Evolutionary conservation across 2,329 filamentous ascomycete species (phyloP), one percentile per base, ranked within the genome.

Genomic region (Epichloe sp.): DNA sequence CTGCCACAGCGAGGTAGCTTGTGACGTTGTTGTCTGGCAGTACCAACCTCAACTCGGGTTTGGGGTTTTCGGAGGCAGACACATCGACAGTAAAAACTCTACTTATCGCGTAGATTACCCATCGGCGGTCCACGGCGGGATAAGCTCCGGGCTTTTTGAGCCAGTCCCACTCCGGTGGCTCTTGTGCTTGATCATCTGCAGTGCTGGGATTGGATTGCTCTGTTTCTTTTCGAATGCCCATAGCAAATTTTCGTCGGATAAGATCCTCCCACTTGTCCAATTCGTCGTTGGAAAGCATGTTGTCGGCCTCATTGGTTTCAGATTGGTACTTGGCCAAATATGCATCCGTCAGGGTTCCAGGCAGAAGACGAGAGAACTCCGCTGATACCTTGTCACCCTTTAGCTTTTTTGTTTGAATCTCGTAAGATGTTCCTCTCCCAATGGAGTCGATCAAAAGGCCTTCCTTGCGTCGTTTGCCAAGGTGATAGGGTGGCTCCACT

Each of bases 361-460:
- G 75, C 55, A 74, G 59, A 10, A 65, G 61, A 31, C 57, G 57
- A 0, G 68, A 64, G 47, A 70, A 69, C 48, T 65, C 64, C 4
- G 54, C 48, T 4, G 62, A 66, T 4, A 58, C 46, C 6, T 61
- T 60, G 4, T 66, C 65, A 35, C 58, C 58, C 53, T 63, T 64
- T 4, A 51, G 53, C 45, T 61, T 66, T 54, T 70, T 69, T 5
- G 61, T 49, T 17, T 63, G 56, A 40, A 68, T 57, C 56, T 70
- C 68, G 4, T 68, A 59, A 11, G 67, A 65, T 1, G 71, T 68
- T 3, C 83, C 85, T 53, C 82, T 82, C 2, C 85, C 83, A 50
- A 90, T 79, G 0, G 85, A 85, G 61, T 90, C 85, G 36, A 86
- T 83, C 26, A 90, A 68, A 7, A 86, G 71, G 8, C 83, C 82